Conservation (phyloP, 2,329 filamentous ascomycete species). For the Blumeria graminis region DNA sequence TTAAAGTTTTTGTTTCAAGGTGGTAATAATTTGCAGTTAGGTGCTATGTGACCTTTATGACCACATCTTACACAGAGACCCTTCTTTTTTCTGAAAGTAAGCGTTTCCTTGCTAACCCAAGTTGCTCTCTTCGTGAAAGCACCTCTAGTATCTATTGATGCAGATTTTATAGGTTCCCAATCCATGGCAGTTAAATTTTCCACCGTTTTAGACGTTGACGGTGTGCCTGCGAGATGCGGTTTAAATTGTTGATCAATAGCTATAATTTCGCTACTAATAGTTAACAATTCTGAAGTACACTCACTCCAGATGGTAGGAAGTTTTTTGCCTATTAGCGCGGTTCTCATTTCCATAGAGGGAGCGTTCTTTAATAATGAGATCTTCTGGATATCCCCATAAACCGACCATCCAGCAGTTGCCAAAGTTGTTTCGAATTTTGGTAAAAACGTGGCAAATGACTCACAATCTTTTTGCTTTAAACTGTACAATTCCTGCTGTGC, state of each 20-base stretch:
- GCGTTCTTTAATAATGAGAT: neutral
- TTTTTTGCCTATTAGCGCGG: neutral
- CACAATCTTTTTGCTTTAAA: neutral
- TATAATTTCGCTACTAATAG: neutral
- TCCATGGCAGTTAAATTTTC: neutral
- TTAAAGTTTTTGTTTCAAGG: neutral
- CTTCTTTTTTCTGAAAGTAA: neutral
- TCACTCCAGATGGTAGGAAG: neutral
- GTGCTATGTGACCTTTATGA: neutral
- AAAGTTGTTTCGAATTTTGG: neutral
- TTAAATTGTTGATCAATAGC: neutral
- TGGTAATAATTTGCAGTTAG: neutral
- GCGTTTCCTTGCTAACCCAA: neutral
- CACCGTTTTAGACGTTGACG: too few species aligned
- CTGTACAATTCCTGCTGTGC: neutral
- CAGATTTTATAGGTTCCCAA: neutral
- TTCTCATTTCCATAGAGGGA: neutral
- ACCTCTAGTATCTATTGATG: neutral
- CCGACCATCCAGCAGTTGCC: neutral
- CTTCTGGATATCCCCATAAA: neutral
- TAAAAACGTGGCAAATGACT: neutral
- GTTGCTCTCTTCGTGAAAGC: neutral
- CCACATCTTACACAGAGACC: neutral
- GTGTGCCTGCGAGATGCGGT: too few species aligned
- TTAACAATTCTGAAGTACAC: neutral